Evolutionary conservation across 257 asterid species (phyloP), one percentile per base, ranked within the genome.

Genomic region (Ophiorrhiza pumila): DNA sequence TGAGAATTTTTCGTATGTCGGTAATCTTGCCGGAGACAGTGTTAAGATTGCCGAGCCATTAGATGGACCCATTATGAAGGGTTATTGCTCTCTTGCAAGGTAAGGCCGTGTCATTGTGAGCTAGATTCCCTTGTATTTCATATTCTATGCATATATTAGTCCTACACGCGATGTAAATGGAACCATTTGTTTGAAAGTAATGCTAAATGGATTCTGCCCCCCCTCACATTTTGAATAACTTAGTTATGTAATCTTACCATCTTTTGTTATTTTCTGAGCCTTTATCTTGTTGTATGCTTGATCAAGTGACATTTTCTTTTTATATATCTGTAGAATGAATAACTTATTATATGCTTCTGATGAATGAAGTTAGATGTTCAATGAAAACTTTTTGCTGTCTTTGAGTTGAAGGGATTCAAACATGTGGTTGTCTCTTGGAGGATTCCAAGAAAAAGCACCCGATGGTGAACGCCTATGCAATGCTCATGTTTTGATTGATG

Each of bases 351-450:
- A 43, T 49, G 39, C 42, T 53, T 41, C 14, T 31, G 55, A 39
- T 23, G 7, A 35, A 65, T 65, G 69, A 62, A 69, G 32, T 23
- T n/a, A 17, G 56, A 27, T 69, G 71, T 55, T 29, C 25, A 35
- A 29, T 68, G 72, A 32, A 47, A 72, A 62, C 68, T 69, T 76
- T 43, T 27, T 74, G 7, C 27, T 72, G 71, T 72, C 27, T 58
- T 70, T 53, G 68, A n/a, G 64, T 61, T 79, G 83, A 74, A 87
- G 91, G 85, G 95, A 93, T 46, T 89, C 98, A 5, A 83, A 70
- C 69, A 86, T 93, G 80, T 93, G 98, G 98, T 66, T 93, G 35
- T 93, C 97, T 29, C 97, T 93, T 50, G 97, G 98, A 71, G 98
- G 98, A 69, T 91, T 93, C 74, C 97, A 88, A 60, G 97, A 91